phyloP scores from a whole-genome alignment of 2,329 filamentous ascomycete species.

The Aureobasidium sp. region DNA sequence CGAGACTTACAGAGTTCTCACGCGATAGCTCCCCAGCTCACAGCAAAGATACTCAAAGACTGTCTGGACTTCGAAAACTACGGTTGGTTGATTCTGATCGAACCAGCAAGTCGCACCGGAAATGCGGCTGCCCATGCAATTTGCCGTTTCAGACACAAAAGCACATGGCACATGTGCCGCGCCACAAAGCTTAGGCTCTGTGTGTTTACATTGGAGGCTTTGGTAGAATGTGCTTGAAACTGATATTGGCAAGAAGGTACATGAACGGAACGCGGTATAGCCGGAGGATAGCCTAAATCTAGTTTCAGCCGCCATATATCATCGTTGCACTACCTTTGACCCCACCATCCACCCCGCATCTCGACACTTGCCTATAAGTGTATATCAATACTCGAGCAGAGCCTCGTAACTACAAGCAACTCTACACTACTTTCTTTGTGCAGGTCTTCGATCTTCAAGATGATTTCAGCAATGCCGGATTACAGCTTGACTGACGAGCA shows the following conservation, averaged over 20 bases:
- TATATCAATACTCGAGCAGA: background rate
- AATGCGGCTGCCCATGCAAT: background rate
- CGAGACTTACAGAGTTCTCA: background rate
- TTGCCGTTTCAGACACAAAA: background rate
- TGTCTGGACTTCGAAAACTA: no score
- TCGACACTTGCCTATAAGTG: background rate
- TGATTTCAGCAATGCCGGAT: background rate
- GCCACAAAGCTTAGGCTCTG: background rate
- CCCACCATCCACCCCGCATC: background rate
- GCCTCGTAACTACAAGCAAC: no score
- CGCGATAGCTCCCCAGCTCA: no score
- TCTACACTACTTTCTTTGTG: no score
- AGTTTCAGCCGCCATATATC: background rate
- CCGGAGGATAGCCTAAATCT: conserved; percentile 4
- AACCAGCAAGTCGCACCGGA: background rate
- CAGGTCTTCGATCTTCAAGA: background rate
- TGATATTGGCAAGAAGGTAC: no score
- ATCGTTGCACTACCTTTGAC: background rate
- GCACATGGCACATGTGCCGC: background rate
- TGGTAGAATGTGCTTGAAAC: no score
- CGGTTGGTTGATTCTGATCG: background rate
- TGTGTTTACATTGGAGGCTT: background rate
- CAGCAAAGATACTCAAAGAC: no score
- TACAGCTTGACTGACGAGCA: conserved; percentile 36
- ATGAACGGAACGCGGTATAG: background rate